Evolutionary conservation across 345 rosid genomes (phyloP).

Genomic region (Reutealis trisperma): DNA sequence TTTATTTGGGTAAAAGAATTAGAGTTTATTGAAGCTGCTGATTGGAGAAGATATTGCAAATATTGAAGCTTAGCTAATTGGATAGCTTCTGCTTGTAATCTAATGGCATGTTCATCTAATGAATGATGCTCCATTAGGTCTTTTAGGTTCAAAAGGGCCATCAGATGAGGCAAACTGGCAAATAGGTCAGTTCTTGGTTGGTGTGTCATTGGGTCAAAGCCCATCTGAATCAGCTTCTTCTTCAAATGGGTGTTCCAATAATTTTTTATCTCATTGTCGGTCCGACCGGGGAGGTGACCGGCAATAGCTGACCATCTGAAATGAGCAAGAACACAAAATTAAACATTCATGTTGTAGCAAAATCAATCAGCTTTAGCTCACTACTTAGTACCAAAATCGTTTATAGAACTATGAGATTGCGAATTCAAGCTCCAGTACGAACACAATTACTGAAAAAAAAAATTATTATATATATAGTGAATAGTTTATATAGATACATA

Average conservation of each 20-base stretch:
- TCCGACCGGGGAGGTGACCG: conserved; percentile 58
- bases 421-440: no score
- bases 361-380: no score
- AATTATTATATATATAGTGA: background rate
- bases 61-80: conserved; percentile 54
- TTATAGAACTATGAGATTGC: no score
- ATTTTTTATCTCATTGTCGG: conserved; percentile 70
- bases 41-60: conserved; percentile 45
- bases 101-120: conserved; percentile 48
- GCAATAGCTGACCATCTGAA: conserved; percentile 74
- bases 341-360: no score
- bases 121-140: conserved; percentile 41
- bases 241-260: conserved; percentile 75
- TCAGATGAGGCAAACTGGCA: conserved; percentile 53
- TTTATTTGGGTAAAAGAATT: conserved; percentile 22
- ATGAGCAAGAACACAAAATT: background rate
- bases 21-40: conserved; percentile 29
- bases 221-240: conserved; percentile 78
- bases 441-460: no score
- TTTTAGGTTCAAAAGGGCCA: conserved; percentile 58
- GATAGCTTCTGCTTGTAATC: conserved; percentile 55
- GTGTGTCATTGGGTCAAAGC: conserved; percentile 83
- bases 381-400: no score
- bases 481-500: no score
- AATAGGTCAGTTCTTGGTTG: conserved; percentile 66